These are phyloP conservation scores for Pulicaria dysenterica DNA, from an alignment of 129 eudicot species.

Conservation along the genomic window DNA sequence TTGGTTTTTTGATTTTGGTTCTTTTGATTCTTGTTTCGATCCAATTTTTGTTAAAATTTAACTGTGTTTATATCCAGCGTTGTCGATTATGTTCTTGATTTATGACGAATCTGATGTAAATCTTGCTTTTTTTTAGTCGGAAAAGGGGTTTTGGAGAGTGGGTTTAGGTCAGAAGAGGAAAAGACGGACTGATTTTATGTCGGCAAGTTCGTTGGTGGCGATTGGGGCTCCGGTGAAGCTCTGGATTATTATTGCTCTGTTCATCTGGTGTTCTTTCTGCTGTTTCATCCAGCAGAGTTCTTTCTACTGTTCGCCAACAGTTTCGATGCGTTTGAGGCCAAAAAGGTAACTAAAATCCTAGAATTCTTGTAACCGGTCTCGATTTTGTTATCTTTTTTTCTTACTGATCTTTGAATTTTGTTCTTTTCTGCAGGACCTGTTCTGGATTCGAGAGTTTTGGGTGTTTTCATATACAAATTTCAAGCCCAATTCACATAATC, in stretches of 20 bases:
- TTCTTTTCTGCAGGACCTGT: constrained; percentile 75
- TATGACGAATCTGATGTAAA: not conserved
- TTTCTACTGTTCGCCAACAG: constrained; percentile 32
- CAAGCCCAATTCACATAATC: constrained; percentile 44
- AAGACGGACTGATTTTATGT: constrained; percentile 63
- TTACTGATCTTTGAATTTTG: constrained; percentile 19
- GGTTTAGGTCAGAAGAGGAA: constrained; percentile 31
- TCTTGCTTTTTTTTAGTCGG: not conserved
- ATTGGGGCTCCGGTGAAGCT: constrained; percentile 60
- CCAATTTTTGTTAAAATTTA: not conserved
- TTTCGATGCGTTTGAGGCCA: constrained; percentile 99
- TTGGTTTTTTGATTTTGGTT: not conserved
- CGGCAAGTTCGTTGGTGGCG: constrained; percentile 56
- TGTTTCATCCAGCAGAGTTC: constrained; percentile 61
- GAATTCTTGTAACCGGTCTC: not conserved
- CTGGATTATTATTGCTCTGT: constrained; percentile 44
- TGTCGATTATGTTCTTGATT: not conserved
- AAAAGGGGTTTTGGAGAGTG: constrained; percentile 27
- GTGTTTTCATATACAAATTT: constrained; percentile 66
- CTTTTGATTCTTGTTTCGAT: not conserved
- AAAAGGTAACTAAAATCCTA: constrained; percentile 48
- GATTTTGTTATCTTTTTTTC: not conserved
- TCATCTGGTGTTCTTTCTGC: constrained; percentile 49
- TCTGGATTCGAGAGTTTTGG: constrained; percentile 96
- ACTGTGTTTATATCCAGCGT: not conserved